phyloP scores from a whole-genome alignment of 164 flowering plant species.

The Sextonia rubra region DNA sequence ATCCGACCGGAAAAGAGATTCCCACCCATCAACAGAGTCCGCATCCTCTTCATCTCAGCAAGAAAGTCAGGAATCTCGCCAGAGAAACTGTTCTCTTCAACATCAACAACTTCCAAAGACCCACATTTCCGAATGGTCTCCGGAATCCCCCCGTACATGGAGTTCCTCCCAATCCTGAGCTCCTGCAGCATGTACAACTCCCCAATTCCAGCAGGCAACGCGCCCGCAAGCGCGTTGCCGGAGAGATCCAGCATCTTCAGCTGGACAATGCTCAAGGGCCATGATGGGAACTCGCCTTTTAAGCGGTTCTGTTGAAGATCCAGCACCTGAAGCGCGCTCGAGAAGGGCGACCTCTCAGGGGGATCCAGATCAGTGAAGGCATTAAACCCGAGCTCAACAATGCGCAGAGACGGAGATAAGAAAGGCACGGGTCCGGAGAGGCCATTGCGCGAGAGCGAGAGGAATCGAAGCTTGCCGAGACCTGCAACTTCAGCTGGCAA shows the following conservation, averaged over 20 bases:
- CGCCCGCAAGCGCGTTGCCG: constrained; percentile 44
- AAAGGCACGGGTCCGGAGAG: constrained; percentile 61
- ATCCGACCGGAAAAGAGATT: constrained; percentile 51
- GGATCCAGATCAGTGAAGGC: constrained; percentile 47
- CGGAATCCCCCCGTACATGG: constrained; percentile 44
- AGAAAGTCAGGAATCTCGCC: constrained; percentile 46
- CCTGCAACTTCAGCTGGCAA: constrained; percentile 56
- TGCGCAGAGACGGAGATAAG: constrained; percentile 46
- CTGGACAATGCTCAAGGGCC: constrained; percentile 41
- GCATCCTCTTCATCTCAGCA: constrained; percentile 33
- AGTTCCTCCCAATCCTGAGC: constrained; percentile 56
- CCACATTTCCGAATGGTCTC: constrained; percentile 35
- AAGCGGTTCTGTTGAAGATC: constrained; percentile 59
- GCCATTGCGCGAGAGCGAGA: constrained; percentile 52
- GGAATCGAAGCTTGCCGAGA: constrained; percentile 44
- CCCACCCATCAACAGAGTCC: constrained; percentile 40
- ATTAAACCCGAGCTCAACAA: constrained; percentile 60
- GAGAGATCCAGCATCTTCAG: constrained; percentile 45
- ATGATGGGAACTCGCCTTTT: constrained; percentile 47
- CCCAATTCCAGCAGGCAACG: constrained; percentile 40
- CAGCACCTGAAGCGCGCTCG: constrained; percentile 42
- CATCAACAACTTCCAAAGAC: constrained; percentile 44
- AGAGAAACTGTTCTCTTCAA: constrained; percentile 50
- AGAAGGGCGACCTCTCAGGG: constrained; percentile 28
- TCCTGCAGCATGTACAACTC: constrained; percentile 40